Percentiles rank a stretch among this genome's conserved stretches.
Evolutionary conservation across 2,329 filamentous ascomycete genomes (phyloP).

Genomic region (Tolypocladium pustulatum): DNA sequence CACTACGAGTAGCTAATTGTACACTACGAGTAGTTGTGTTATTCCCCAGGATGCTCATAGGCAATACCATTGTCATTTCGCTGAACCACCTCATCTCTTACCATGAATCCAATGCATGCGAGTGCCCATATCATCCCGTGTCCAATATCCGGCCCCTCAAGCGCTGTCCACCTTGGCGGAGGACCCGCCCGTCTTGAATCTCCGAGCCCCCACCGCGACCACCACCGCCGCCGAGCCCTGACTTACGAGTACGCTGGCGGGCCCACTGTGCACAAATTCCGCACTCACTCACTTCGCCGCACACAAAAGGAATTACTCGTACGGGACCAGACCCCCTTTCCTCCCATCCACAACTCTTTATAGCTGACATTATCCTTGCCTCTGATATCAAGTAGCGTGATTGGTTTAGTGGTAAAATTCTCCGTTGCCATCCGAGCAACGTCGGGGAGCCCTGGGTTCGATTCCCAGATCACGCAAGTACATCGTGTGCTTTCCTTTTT

Average conservation of each 20-base stretch:
- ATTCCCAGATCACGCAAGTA: constrained; percentile 19
- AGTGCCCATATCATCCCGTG: not conserved
- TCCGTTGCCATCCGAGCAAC: constrained; percentile 16
- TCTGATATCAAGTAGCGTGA: constrained; percentile 4
- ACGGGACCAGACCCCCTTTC: not conserved
- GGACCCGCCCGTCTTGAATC: not conserved
- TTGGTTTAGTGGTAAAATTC: constrained; percentile 20
- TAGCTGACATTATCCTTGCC: not conserved
- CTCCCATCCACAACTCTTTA: not conserved
- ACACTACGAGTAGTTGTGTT: not conserved
- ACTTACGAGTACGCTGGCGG: not conserved
- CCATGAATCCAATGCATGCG: not conserved
- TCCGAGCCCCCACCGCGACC: not conserved
- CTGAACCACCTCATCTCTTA: not conserved
- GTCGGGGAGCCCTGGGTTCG: constrained; percentile 22
- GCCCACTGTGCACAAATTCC: not conserved
- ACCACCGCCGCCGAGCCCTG: not conserved
- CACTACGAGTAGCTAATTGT: not conserved
- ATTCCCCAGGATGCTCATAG: not conserved
- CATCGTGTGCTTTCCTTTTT: not conserved
- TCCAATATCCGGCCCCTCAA: not conserved
- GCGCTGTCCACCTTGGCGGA: not conserved
- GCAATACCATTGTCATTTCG: not conserved
- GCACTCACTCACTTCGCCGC: too few relatives aligned
- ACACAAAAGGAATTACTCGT: not conserved